Evolutionary conservation across 208 protist genomes (phyloP), one percentile per base, ranked within the genome.

Genomic region (Trypanosoma melophagium): DNA sequence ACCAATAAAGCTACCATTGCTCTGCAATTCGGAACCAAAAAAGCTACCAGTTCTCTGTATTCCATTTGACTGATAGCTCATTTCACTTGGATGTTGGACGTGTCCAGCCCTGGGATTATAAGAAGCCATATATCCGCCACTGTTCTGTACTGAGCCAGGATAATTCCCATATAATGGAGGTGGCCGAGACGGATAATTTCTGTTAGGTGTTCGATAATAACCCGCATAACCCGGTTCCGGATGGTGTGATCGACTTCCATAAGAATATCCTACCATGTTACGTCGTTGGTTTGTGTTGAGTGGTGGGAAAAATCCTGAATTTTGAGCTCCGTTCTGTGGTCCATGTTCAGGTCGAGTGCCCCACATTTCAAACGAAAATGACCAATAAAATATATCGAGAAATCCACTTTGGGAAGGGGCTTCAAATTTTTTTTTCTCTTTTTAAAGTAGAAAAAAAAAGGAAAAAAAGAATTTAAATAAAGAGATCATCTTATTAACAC

Each of bases 1-100:
- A 55, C 12, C 51, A 1, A 55, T 31, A 55, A 55, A 55, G n/a
- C 51, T 55, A 21, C 12, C 51, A 31, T 55, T 55, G 3, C 51
- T 55, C n/a, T 55, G 17, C 24, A 31, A 31, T 31, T 55, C 7
- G 2, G 51, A 10, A 55, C 8, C 19, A 1, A 25, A 16, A 22
- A 22, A 55, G n/a, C 51, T 55, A 35, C 2, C 51, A 3, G 2
- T 55, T 55, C 12, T 55, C n/a, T 55, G 51, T 22, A 24, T 13
- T 22, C n/a, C 51, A 47, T 47, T n/a, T 47, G 9, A 47, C 8
- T 47, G 28, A 35, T 35, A 35, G 3, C 5, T 22, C 51, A 47
- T 47, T 14, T 47, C 1, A 47, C 8, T 10, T n/a, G n/a, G n/a
- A n/a, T n/a, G n/a, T n/a, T n/a, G n/a, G n/a, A n/a, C n/a, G n/a